These are phyloP conservation scores for barrel medic (Medicago truncatula) DNA, from an alignment of 306 rosid species.

Conservation along the genomic window DNA sequence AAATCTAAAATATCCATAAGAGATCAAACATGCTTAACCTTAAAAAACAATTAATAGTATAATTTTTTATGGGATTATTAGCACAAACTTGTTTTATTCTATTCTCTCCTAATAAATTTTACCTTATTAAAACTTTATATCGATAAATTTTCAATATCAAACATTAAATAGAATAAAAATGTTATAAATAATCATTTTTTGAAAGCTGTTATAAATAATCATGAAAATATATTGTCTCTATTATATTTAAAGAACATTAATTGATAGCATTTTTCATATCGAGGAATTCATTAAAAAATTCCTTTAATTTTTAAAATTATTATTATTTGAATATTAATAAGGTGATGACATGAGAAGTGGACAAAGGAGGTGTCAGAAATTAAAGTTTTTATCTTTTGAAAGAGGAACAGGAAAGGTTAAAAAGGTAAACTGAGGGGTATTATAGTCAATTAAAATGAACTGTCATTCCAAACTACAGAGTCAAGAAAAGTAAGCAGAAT, in stretches of 20 bases:
- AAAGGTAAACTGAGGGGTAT: slow-evolving; percentile 52
- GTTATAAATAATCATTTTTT: too few relatives aligned
- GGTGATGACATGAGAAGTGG: slow-evolving; percentile 36
- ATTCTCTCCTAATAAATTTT: too few relatives aligned
- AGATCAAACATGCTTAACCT: too few relatives aligned
- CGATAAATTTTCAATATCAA: too few relatives aligned
- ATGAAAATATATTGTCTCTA: background rate
- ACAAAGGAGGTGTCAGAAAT: slow-evolving; percentile 52
- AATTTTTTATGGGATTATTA: too few relatives aligned
- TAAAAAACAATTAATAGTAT: too few relatives aligned
- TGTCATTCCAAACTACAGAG: slow-evolving; percentile 70
- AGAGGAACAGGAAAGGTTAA: slow-evolving; percentile 27
- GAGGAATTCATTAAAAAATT: background rate
- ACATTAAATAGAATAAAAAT: too few relatives aligned
- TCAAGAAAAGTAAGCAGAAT: slow-evolving; percentile 56
- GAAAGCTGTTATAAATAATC: too few relatives aligned
- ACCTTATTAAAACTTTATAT: too few relatives aligned
- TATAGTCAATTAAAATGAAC: slow-evolving; percentile 57
- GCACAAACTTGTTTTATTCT: too few relatives aligned
- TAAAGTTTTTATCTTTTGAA: slow-evolving; percentile 34
- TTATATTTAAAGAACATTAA: background rate
- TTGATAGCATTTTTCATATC: background rate
- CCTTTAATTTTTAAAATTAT: background rate
- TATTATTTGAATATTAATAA: background rate
- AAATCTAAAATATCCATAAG: too few relatives aligned